phyloP scores from a whole-genome alignment of 164 flowering plant genomes.

The Aristolochia fimbriata region DNA sequence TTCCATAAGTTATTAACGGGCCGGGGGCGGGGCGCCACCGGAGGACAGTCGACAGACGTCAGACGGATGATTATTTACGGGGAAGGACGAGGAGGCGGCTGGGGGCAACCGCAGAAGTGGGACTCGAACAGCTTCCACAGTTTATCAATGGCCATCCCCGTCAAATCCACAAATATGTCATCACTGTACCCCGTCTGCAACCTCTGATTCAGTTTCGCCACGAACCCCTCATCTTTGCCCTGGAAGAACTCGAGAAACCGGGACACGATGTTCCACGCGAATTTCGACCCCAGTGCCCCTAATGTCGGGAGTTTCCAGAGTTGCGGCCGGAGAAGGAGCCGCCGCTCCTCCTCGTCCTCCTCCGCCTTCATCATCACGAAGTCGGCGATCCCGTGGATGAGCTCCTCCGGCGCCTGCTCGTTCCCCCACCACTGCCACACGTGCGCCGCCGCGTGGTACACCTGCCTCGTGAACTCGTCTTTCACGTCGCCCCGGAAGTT shows the following conservation, averaged over 20 bases:
- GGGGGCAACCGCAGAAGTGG: too few relatives aligned
- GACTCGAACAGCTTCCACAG: slow-evolving; percentile 40
- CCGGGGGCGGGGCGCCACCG: too few relatives aligned
- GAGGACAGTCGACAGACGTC: too few relatives aligned
- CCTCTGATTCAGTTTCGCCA: slow-evolving; percentile 48
- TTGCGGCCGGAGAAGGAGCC: slow-evolving; percentile 10
- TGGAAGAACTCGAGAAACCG: slow-evolving; percentile 54
- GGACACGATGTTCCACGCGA: slow-evolving; percentile 38
- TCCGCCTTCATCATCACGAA: slow-evolving; percentile 54
- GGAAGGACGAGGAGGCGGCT: too few relatives aligned
- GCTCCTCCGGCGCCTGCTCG: slow-evolving; percentile 37
- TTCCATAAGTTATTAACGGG: too few relatives aligned
- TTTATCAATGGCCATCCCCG: slow-evolving; percentile 50
- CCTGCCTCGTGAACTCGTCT: slow-evolving; percentile 39
- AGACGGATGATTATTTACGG: too few relatives aligned
- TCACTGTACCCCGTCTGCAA: slow-evolving; percentile 31
- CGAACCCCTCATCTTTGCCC: slow-evolving; percentile 39
- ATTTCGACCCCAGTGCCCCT: too few relatives aligned
- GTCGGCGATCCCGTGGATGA: slow-evolving; percentile 67
- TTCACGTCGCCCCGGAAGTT: slow-evolving; percentile 35
- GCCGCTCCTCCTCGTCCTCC: slow-evolving; percentile 2
- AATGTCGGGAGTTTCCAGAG: too few relatives aligned
- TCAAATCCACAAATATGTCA: slow-evolving; percentile 36
- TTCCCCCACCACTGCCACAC: slow-evolving; percentile 70
- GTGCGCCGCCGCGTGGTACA: slow-evolving; percentile 54